Evolutionary conservation across 2,329 filamentous ascomycete species (phyloP).

Genomic region (Penicillium sp.): DNA sequence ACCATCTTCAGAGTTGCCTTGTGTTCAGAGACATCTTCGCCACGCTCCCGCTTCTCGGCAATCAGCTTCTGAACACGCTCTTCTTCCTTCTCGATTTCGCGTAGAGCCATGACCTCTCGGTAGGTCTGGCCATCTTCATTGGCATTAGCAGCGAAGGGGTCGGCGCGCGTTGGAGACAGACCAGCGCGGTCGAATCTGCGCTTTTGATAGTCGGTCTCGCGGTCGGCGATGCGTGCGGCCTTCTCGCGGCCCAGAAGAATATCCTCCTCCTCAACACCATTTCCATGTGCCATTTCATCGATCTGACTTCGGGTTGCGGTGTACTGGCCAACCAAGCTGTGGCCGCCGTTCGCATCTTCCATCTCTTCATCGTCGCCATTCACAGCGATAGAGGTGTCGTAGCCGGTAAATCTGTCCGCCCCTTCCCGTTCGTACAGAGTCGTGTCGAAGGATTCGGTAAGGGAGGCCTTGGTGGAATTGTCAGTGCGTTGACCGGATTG

Average conservation of each 20-base stretch:
- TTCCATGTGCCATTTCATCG: conserved; percentile 83
- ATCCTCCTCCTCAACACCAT: conserved; percentile 86
- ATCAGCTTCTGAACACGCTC: conserved; percentile 77
- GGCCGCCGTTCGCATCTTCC: conserved; percentile 68
- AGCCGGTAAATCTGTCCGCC: conserved; percentile 78
- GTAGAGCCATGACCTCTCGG: conserved; percentile 81
- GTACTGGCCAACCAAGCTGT: conserved; percentile 87
- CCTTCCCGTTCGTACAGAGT: conserved; percentile 77
- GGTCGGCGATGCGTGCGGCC: conserved; percentile 82
- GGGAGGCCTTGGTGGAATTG: conserved; percentile 80
- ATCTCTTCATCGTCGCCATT: conserved; percentile 74
- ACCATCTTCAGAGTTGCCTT: conserved; percentile 68
- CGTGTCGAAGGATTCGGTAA: conserved; percentile 81
- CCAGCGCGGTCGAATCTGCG: conserved; percentile 77
- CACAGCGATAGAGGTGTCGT: conserved; percentile 81
- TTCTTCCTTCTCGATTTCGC: conserved; percentile 90
- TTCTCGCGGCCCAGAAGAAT: conserved; percentile 80
- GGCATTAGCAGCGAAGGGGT: conserved; percentile 75
- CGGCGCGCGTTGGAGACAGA: conserved; percentile 77
- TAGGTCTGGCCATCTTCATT: conserved; percentile 75
- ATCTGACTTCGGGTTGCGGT: conserved; percentile 89
- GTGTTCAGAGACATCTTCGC: conserved; percentile 61
- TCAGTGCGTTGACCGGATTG: conserved; percentile 74
- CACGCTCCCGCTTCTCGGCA: conserved; percentile 64
- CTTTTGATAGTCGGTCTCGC: conserved; percentile 97